A percentile compares a stretch with the other conserved stretches of the same genome.
Evolutionary conservation across 805 yeast genomes (phyloP).

Genomic region (Geotrichum ghanense): DNA sequence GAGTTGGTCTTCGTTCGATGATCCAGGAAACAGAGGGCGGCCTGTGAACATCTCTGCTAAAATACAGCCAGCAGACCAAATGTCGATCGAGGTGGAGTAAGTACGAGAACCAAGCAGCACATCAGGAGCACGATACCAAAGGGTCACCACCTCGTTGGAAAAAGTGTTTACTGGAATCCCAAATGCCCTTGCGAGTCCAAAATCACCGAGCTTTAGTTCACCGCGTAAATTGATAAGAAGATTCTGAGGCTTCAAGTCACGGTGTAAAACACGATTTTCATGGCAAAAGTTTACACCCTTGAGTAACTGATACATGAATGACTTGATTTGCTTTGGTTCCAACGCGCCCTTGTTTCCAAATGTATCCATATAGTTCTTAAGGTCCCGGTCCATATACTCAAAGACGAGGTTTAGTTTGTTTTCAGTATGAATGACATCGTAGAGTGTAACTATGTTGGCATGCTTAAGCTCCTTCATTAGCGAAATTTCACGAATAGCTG

Average conservation of each 20-base stretch:
- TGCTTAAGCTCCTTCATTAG: slow-evolving; percentile 89
- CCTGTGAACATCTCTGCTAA: slow-evolving; percentile 99
- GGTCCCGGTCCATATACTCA: slow-evolving; percentile 86
- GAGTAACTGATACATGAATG: slow-evolving; percentile 88
- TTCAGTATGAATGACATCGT: slow-evolving; percentile 94
- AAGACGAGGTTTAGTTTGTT: slow-evolving; percentile 89
- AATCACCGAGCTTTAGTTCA: slow-evolving; percentile 87
- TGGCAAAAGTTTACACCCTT: slow-evolving; percentile 84
- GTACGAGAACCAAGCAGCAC: slow-evolving; percentile 90
- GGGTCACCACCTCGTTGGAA: slow-evolving; percentile 92
- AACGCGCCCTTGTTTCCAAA: slow-evolving; percentile 69
- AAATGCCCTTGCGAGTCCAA: slow-evolving; percentile 93
- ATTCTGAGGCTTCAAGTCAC: slow-evolving; percentile 90
- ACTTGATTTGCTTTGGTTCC: slow-evolving; percentile 63
- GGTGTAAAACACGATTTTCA: slow-evolving; percentile 71
- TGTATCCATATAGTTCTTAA: slow-evolving; percentile 88
- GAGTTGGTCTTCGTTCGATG: slow-evolving; percentile 91
- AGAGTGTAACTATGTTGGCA: slow-evolving; percentile 81
- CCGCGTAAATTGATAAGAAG: slow-evolving; percentile 82
- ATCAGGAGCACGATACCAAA: slow-evolving; percentile 98
- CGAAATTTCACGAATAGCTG: slow-evolving; percentile 94
- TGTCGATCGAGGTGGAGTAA: slow-evolving; percentile 92
- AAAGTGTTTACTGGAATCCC: slow-evolving; percentile 97
- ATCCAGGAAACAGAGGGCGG: slow-evolving; percentile 91
- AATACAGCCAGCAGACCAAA: slow-evolving; percentile 98